Conservation (phyloP, 139 green algal genomes). For the Tetradesmus obliquus region DNA sequence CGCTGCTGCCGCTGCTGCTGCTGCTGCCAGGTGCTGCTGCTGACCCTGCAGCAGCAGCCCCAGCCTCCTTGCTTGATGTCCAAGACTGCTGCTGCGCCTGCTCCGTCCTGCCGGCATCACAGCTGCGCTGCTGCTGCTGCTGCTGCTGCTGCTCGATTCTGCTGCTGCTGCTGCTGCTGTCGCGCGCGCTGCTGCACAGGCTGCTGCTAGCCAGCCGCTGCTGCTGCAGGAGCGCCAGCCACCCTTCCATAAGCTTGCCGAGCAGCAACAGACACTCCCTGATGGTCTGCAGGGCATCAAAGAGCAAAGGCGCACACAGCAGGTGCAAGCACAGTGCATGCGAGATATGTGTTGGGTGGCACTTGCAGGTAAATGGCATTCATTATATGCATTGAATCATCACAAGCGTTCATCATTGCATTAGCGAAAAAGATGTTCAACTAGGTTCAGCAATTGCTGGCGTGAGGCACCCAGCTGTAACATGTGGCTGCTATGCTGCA, state of each 20-base stretch:
- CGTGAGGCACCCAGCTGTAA: not conserved
- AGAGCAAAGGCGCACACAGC: not conserved
- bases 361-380: too few species aligned
- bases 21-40: not conserved
- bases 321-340: too few species aligned
- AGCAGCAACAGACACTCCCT: slow-evolving; percentile 57
- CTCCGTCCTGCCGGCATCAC: not conserved
- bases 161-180: not conserved
- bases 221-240: slow-evolving; percentile 59
- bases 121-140: slow-evolving; percentile 4
- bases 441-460: not conserved
- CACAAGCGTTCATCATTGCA: too few species aligned
- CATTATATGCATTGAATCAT: too few species aligned
- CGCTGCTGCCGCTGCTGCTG: not conserved
- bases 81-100: not conserved
- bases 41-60: not conserved
- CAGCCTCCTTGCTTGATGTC: not conserved
- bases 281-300: slow-evolving; percentile 42
- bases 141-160: not conserved
- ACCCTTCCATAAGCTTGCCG: slow-evolving; percentile 57
- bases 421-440: too few species aligned
- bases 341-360: too few species aligned
- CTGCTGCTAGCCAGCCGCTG: slow-evolving; percentile 35
- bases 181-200: not conserved
- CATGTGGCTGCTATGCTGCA: not conserved